Evolutionary conservation across 495 filamentous ascomycete species (phyloP), one percentile per base, ranked within the genome.

Genomic region (Neurospora hispaniola): DNA sequence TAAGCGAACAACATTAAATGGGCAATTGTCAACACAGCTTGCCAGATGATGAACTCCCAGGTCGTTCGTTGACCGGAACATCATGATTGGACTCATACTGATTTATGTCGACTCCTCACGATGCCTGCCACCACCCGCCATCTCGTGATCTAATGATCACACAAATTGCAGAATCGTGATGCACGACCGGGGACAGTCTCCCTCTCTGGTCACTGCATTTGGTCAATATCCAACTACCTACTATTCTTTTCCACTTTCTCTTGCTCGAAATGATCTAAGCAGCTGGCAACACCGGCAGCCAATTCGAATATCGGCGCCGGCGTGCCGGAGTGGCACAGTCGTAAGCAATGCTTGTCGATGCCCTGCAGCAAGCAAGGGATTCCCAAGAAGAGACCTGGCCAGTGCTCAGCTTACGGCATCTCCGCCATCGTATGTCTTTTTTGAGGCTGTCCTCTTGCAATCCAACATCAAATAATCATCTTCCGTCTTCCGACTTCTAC

Each of bases 401-500:
- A 62, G 70, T 20, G 41, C 43, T 71, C 70, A 71, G 38, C 46
- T 69, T 66, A 69, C 66, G 74, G 31, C 74, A 69, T 20, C 59
- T 40, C 69, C 72, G 54, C 54, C 54, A 31, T 66, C 54, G 27
- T 35, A 1, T 35, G 54, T 62, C 54, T 62, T 62, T 66, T 2
- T 66, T 18, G 18, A 6, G 54, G 23, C 23, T 62, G 54, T 62
- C 0, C 54, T 62, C 54, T 27, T 31, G 16, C 48, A 31, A 59
- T 16, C 31, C 20, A 11, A 4, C 20, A 3, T 0, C 23, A 16
- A 8, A 11, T 62, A 9, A 31, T 18, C 27, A 59, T 14, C 48
- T 16, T 31, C 54, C 54, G 27, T 62, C 54, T 62, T 62, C 12
- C 54, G 6, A 35, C 8, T 62, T 18, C 14, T 16, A 27, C 46